These are phyloP conservation scores for Coniochaeta hoffmannii DNA, from an alignment of 2,329 filamentous ascomycete species.

Conservation along the genomic window DNA sequence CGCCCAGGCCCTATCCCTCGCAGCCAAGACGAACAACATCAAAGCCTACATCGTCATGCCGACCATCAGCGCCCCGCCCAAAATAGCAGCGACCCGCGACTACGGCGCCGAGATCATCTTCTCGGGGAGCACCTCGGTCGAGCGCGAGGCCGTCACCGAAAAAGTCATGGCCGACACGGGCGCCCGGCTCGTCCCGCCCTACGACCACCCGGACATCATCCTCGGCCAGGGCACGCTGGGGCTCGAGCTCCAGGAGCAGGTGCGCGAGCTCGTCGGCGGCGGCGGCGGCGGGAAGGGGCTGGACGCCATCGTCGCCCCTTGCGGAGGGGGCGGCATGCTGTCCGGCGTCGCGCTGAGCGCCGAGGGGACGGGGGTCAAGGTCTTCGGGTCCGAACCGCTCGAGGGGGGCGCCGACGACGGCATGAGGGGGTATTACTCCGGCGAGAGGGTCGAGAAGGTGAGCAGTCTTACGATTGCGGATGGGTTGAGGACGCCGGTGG, in stretches of 20 bases:
- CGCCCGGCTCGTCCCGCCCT: constrained; percentile 77
- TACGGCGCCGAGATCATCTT: constrained; percentile 77
- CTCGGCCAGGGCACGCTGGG: constrained; percentile 88
- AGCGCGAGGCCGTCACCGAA: constrained; percentile 72
- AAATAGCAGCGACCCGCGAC: constrained; percentile 73
- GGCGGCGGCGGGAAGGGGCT: constrained; percentile 37
- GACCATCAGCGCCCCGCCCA: constrained; percentile 71
- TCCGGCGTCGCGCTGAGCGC: constrained; percentile 74
- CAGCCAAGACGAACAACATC: constrained; percentile 64
- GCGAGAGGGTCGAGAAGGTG: constrained; percentile 59
- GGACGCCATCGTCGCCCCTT: constrained; percentile 71
- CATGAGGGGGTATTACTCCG: constrained; percentile 58
- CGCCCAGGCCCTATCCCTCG: constrained; percentile 84
- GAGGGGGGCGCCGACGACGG: constrained; percentile 77
- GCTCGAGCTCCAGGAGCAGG: constrained; percentile 74
- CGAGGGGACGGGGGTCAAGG: constrained; percentile 60
- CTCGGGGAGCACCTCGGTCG: constrained; percentile 69
- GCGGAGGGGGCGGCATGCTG: constrained; percentile 84
- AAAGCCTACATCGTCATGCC: constrained; percentile 92
- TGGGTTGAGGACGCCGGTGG: constrained; percentile 78
- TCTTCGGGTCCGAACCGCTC: constrained; percentile 79
- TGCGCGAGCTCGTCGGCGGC: constrained; percentile 34
- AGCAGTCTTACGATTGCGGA: constrained; percentile 79
- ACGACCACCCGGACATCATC: constrained; percentile 87
- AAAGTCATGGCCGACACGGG: constrained; percentile 63